Evolutionary conservation across 2,329 filamentous ascomycete genomes (phyloP).

Genomic region (Neonectria neomacrospora): DNA sequence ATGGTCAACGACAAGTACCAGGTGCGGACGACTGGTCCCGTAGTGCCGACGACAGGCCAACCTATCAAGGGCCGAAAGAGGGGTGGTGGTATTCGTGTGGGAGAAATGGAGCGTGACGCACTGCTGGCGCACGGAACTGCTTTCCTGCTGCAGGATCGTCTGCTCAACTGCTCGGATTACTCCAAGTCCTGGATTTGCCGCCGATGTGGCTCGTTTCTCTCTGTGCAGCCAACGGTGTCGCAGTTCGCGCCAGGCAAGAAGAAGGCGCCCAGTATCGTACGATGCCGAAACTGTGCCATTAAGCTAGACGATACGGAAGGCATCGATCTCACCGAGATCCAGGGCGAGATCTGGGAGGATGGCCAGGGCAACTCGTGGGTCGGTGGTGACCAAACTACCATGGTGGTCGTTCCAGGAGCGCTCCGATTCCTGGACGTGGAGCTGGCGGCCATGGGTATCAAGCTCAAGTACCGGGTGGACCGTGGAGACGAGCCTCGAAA

Average conservation of each 20-base stretch:
- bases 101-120: conserved; percentile 98
- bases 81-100: conserved; percentile 97
- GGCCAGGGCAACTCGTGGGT: conserved; percentile 84
- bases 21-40: conserved; percentile 93
- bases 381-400: conserved; percentile 89
- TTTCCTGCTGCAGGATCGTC: conserved; percentile 91
- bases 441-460: conserved; percentile 94
- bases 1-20: conserved; percentile 99
- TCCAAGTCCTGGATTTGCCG: conserved; percentile 90
- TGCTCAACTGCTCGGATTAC: conserved; percentile 98
- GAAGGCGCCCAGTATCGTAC: conserved; percentile 74
- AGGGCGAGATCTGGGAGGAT: conserved; percentile 91
- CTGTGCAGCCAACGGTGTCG: conserved; percentile 82
- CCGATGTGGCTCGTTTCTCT: conserved; percentile 88
- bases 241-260: conserved; percentile 70
- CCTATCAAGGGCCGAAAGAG: conserved; percentile 97
- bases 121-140: conserved; percentile 94
- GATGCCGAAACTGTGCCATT: conserved; percentile 82
- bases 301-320: conserved; percentile 68
- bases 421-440: conserved; percentile 95
- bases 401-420: conserved; percentile 92
- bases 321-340: conserved; percentile 64
- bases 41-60: conserved; percentile 90
- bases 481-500: conserved; percentile 73
- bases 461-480: conserved; percentile 81